Evolutionary conservation across 768 basidiomycete genomes (phyloP), one percentile per base, ranked within the genome.

Genomic region (Dioszegia hungarica): DNA sequence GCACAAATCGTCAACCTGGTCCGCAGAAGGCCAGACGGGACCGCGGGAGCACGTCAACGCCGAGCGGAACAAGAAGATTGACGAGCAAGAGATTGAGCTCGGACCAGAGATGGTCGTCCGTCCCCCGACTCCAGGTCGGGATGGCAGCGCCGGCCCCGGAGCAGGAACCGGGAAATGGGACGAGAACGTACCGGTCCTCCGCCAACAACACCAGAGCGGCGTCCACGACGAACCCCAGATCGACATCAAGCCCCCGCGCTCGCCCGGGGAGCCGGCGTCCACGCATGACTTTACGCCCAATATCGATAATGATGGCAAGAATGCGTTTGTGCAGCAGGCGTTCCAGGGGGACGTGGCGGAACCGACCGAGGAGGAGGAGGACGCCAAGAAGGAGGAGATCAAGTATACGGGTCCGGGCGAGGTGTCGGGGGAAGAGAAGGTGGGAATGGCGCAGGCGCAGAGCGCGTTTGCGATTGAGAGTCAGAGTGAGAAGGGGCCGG

Each of bases 361-460:
- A 44, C 83, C 81, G 2, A 84, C 66, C 19, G 62, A 62, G 19
- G 71, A 72, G 19, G 73, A 69, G 17, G 63, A 56, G 17, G 58
- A 45, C 0, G 81, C 90, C 68, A 82, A 86, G 8, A 77, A 91
- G 19, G 83, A 79, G 27, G 37, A 52, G 39, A 25, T 40, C 17
- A 24, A 39, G 51, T 28, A 52, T 39, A 33, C 34, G 4, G 49
- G 49, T 37, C 34, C 49, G 5, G 49, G 25, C 3, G 49, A 51
- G 12, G 24, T 51, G 14, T 51, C 49, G 24, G 49, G 36, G 8
- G 34, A 27, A 27, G 49, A 51, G n/a, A 24, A 19, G n/a, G 31
- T 51, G 17, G 49, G 49, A 22, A 38, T 38, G 36, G 49, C 36
- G 31, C 31, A 33, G 31, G n/a, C n/a, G 28, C 37, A 41, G 29